Base-by-base conservation (phyloP, 805 yeast species). In the Kodamaea laetipori region DNA sequence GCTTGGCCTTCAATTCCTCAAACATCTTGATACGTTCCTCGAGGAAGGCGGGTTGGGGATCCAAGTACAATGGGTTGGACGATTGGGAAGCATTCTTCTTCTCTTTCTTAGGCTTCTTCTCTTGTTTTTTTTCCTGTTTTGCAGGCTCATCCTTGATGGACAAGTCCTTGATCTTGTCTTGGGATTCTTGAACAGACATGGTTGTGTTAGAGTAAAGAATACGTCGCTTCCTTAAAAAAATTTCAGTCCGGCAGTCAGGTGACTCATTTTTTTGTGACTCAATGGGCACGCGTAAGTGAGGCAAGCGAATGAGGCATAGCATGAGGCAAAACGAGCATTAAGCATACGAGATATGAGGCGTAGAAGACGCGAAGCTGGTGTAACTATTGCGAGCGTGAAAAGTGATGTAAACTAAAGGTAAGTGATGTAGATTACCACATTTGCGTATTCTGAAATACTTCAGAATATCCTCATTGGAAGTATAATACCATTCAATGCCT, bases 31-130 rank as follows among this genome's bases (percentile, higher is more conserved):
- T 74, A 69, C 99, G 84, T 50, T 83, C 79, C 30, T 83, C 89
- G 56, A 94, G 77, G 62, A 85, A 94, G 50, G 69, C 82, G n/a
- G 97, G 96, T 63, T 82, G 82, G 21, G 96, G 95, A 45, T 82
- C 84, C 51, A 84, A 53, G 47, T 65, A 67, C 32, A 76, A 63
- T 52, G 71, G 52, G 63, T 64, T 59, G 31, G 46, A 37, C 23
- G 48, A 34, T 13, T 54, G 61, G n/a, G 65, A 60, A 26, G 66
- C 67, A 46, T 72, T 71, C 49, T 72, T 71, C 60, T 73, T 73
- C 19, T 54, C 55, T 55, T 61, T 55, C 38, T 45, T 56, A 17
- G 55, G 39, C 38, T 37, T 46, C 33, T 51, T 47, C 32, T 46
- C 45, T 34, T 60, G 59, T 32, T 56, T 54, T 9, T 32, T 26